Evolutionary conservation across 2,329 filamentous ascomycete genomes (phyloP).

Genomic region (Rachicladosporium sp.): DNA sequence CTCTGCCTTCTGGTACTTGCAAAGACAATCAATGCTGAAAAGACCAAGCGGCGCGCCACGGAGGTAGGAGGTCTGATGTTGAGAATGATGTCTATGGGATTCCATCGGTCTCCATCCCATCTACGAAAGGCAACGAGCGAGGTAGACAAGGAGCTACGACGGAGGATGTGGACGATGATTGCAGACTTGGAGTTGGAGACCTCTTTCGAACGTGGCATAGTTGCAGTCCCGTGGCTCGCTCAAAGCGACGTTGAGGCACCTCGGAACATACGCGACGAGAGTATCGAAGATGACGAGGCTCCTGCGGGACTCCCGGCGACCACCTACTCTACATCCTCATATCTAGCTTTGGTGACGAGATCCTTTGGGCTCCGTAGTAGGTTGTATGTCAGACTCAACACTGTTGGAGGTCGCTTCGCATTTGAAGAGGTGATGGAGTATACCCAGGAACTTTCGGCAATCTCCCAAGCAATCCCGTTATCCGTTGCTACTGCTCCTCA

Average conservation of each 20-base stretch:
- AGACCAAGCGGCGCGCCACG: conserved; percentile 44
- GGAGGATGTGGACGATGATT: conserved; percentile 45
- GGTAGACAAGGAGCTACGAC: conserved; percentile 41
- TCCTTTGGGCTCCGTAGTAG: conserved; percentile 15
- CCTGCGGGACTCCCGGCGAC: conserved; percentile 9
- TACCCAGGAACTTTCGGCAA: conserved; percentile 21
- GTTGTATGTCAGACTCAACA: conserved; percentile 20
- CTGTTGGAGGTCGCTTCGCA: conserved; percentile 16
- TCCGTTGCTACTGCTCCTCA: conserved; percentile 10
- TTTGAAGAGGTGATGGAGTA: conserved; percentile 22
- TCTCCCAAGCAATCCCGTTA: conserved; percentile 15
- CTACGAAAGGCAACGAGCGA: conserved; percentile 25
- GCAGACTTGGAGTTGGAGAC: conserved; percentile 45
- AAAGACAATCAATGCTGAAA: conserved; percentile 37
- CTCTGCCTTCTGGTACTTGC: conserved; percentile 40
- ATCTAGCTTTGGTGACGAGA: conserved; percentile 13
- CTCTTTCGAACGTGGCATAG: conserved; percentile 43
- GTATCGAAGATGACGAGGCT: conserved; percentile 24
- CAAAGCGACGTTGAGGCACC: conserved; percentile 40
- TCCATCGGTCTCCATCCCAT: conserved; percentile 38
- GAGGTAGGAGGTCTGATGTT: conserved; percentile 39
- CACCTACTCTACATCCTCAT: conserved; percentile 20
- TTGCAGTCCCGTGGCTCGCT: conserved; percentile 27
- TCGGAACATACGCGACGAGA: conserved; percentile 39
- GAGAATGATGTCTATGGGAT: conserved; percentile 40